Conservation (phyloP, 1,284 basidiomycete genomes). For the Volvariella surrecta region DNA sequence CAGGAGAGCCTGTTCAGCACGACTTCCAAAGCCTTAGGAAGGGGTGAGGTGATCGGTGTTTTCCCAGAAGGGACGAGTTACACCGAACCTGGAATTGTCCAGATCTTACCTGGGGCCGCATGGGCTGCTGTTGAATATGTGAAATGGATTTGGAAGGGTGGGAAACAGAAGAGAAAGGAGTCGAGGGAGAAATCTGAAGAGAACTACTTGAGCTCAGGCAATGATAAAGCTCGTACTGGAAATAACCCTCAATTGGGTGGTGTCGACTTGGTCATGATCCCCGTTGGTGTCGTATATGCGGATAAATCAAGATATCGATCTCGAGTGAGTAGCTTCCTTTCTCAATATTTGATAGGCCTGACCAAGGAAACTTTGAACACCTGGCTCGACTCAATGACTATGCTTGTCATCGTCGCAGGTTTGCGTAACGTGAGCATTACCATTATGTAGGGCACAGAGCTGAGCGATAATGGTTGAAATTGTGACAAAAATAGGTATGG, state of each 20-base stretch:
- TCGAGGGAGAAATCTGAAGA: too few relatives aligned
- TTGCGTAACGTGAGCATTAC: too few relatives aligned
- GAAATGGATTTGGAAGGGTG: slow-evolving; percentile 29
- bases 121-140: slow-evolving; percentile 77
- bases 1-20: slow-evolving; percentile 55
- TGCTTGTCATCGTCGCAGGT: background rate
- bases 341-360: too few relatives aligned
- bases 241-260: too few relatives aligned
- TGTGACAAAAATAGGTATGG: too few relatives aligned
- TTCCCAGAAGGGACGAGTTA: slow-evolving; percentile 69
- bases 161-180: slow-evolving; percentile 9
- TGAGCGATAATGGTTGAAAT: too few relatives aligned
- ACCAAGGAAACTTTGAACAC: too few relatives aligned
- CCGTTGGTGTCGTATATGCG: slow-evolving; percentile 67
- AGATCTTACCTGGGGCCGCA: slow-evolving; percentile 66
- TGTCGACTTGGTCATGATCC: slow-evolving; percentile 43
- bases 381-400: too few relatives aligned
- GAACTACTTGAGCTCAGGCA: too few relatives aligned
- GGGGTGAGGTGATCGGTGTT: slow-evolving; percentile 56
- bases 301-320: slow-evolving; percentile 67
- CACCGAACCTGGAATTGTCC: slow-evolving; percentile 59
- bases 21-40: slow-evolving; percentile 53
- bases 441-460: too few relatives aligned
- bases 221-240: too few relatives aligned
- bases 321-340: slow-evolving; percentile 25